These are phyloP conservation scores for Aspergillus terreus DNA, from an alignment of 2,329 filamentous ascomycete species.

Conservation along the genomic window DNA sequence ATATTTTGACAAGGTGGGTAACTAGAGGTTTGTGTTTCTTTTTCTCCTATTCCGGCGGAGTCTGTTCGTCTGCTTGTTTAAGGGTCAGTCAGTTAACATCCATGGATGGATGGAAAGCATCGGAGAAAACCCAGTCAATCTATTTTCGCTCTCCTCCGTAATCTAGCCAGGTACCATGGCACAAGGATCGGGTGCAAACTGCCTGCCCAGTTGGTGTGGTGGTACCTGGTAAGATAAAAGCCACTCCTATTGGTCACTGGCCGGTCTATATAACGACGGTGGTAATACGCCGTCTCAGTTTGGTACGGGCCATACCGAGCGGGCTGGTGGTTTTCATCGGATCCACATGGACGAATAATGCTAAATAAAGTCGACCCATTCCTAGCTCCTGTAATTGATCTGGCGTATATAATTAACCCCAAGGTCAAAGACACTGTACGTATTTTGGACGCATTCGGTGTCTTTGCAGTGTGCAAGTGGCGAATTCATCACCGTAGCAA, in stretches of 20 bases:
- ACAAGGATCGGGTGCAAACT: no score
- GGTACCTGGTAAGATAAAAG: no score
- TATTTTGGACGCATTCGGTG: background rate
- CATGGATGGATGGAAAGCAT: background rate
- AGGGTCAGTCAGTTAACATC: background rate
- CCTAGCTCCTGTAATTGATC: constrained; percentile 5
- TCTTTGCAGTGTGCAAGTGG: background rate
- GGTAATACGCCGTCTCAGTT: no score
- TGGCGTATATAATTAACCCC: background rate
- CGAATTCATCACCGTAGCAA: background rate
- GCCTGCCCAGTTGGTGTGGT: no score
- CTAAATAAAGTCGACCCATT: constrained; percentile 1
- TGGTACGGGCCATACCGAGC: no score
- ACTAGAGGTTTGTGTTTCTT: background rate
- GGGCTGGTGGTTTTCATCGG: background rate
- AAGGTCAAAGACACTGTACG: background rate
- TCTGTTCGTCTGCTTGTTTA: background rate
- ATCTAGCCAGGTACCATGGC: no score
- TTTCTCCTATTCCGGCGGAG: background rate
- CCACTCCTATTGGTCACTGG: no score
- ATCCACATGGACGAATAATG: background rate
- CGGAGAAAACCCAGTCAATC: no score
- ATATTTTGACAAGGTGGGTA: background rate
- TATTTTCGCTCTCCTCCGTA: no score
- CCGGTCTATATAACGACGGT: no score